Conservation (phyloP, 495 filamentous ascomycete species). For the Pseudomonodictys pantanalensis region DNA sequence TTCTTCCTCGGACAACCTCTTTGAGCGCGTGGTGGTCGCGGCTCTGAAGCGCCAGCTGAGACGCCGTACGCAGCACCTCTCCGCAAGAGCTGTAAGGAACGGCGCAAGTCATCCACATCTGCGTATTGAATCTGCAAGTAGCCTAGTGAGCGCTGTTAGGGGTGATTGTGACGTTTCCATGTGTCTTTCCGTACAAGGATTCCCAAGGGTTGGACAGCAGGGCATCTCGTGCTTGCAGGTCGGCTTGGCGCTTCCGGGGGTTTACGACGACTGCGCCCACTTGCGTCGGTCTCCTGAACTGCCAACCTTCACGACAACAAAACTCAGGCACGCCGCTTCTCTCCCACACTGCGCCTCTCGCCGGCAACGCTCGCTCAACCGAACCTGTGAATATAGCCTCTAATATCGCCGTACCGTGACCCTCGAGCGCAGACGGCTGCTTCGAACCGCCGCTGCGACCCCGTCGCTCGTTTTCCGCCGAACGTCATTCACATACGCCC, state of each 20-base stretch:
- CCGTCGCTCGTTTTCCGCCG: slow-evolving; percentile 23
- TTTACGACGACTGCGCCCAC: neutral
- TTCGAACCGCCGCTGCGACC: neutral
- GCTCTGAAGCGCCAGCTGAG: too few relatives aligned
- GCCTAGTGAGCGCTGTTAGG: neutral
- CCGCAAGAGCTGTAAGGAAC: slow-evolving; percentile 4
- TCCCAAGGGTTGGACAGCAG: too few relatives aligned
- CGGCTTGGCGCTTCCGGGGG: neutral
- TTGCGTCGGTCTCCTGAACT: slow-evolving; percentile 1
- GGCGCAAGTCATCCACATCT: neutral
- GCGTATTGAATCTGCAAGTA: neutral
- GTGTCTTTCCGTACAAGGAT: neutral
- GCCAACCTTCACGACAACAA: too few relatives aligned
- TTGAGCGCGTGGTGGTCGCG: neutral
- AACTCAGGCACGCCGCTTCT: neutral
- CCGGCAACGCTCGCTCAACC: neutral
- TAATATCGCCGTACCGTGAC: neutral
- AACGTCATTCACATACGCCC: slow-evolving; percentile 5
- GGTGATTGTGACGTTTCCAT: neutral
- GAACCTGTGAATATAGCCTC: neutral
- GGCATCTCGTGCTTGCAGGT: neutral
- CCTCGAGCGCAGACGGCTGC: neutral
- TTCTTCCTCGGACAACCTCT: neutral
- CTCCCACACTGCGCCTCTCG: neutral
- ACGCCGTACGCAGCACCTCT: slow-evolving; percentile 8